Evolutionary conservation across 148 eudicot genomes (phyloP).

Genomic region (Rhododendron henanense): DNA sequence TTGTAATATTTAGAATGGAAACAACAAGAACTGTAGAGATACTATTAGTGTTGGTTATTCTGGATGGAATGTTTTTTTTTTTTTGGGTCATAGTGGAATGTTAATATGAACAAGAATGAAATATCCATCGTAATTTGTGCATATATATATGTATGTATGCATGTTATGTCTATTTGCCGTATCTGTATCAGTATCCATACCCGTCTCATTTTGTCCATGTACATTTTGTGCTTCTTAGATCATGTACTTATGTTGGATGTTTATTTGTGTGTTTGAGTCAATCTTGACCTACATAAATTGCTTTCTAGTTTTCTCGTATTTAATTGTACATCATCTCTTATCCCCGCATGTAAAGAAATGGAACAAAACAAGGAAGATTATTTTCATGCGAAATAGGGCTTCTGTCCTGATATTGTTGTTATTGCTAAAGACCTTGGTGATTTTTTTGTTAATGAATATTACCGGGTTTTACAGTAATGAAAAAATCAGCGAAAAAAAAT

Average conservation of each 20-base stretch:
- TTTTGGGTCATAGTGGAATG: too few relatives aligned
- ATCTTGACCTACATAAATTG: not conserved
- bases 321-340: not conserved
- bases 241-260: not conserved
- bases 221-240: too few relatives aligned
- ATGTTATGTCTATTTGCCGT: too few relatives aligned
- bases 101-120: too few relatives aligned
- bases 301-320: not conserved
- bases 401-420: not conserved
- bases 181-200: too few relatives aligned
- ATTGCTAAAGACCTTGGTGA: not conserved
- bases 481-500: not conserved
- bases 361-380: not conserved
- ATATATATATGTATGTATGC: too few relatives aligned
- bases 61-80: too few relatives aligned
- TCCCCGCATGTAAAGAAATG: not conserved
- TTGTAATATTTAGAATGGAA: too few relatives aligned
- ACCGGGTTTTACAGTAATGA: not conserved
- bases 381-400: not conserved
- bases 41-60: too few relatives aligned
- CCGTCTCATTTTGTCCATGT: too few relatives aligned
- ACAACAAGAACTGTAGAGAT: too few relatives aligned
- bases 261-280: not conserved
- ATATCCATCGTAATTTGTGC: too few relatives aligned
- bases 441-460: not conserved